Evolutionary conservation across 495 filamentous ascomycete species (phyloP).

Genomic region (Tuber borchii): DNA sequence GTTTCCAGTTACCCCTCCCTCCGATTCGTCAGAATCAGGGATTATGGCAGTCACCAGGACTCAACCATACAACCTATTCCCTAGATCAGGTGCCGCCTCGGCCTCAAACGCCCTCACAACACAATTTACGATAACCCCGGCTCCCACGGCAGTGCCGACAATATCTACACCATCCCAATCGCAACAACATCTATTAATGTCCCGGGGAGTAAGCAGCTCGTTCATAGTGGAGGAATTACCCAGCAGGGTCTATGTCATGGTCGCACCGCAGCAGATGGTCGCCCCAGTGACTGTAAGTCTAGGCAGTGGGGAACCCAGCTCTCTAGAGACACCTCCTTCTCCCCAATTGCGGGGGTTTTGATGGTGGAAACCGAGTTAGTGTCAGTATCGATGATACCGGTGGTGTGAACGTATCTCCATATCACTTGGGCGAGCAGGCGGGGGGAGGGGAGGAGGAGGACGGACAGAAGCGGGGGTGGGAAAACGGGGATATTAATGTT

Average conservation of each 20-base stretch:
- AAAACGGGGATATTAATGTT: neutral
- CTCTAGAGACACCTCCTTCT: slow-evolving; percentile 21
- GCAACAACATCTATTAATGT: slow-evolving; percentile 22
- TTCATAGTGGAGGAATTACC: slow-evolving; percentile 34
- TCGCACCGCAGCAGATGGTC: slow-evolving; percentile 25
- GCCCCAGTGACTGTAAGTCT: slow-evolving; percentile 19
- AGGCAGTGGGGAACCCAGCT: slow-evolving; percentile 18
- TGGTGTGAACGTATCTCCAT: slow-evolving; percentile 9
- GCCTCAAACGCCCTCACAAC: slow-evolving; percentile 14
- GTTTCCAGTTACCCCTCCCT: slow-evolving; percentile 17
- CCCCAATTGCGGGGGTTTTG: slow-evolving; percentile 10
- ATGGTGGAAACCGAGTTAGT: slow-evolving; percentile 18
- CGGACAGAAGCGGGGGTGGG: neutral
- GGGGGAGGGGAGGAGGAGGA: slow-evolving; percentile 11
- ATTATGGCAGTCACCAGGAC: slow-evolving; percentile 9
- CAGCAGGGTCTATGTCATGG: slow-evolving; percentile 22
- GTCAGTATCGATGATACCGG: slow-evolving; percentile 15
- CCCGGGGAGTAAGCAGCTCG: slow-evolving; percentile 7
- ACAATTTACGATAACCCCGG: slow-evolving; percentile 3
- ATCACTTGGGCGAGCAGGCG: slow-evolving; percentile 13
- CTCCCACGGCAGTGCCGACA: slow-evolving; percentile 12
- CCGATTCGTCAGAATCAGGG: slow-evolving; percentile 27
- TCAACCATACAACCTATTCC: neutral
- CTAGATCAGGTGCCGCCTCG: neutral
- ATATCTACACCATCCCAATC: slow-evolving; percentile 20